Evolutionary conservation across 2,329 filamentous ascomycete genomes (phyloP), one percentile per base, ranked within the genome.

Genomic region (Pseudopithomyces maydicus): DNA sequence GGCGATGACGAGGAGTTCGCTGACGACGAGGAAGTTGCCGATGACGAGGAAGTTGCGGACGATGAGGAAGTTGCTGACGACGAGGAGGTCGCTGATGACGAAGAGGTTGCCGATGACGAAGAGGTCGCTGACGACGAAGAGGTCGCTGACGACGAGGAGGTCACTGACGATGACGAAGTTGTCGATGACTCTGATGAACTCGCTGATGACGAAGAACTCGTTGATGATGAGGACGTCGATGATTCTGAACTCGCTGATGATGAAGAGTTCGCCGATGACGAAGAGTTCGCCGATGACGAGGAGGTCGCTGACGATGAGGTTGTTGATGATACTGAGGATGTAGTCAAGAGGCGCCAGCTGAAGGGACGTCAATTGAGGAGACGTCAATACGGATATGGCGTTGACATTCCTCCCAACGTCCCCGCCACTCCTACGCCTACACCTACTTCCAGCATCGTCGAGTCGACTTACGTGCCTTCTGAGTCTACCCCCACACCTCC

Each of bases 381-480:
- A 38, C 48, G 48, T 42, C 33, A 51, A 17, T 51, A 51, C n/a
- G 48, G 48, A 42, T 51, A 51, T 33, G 48, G 48, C 17, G 48
- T 51, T 19, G 48, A 26, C 38, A 51, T 51, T 22, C 48, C 48
- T 7, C 48, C 48, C 7, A 42, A 51, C 36, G 42, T 38, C 11
- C n/a, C 26, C 8, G 51, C 33, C 19, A 44, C 51, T 29, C 42
- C 42, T 20, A 54, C 43, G 2, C 52, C 43, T 47, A 52, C 14
- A 15, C 19, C 48, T 23, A 29, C 47, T 41, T 19, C 47, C 41
- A 43, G 10, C 41, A 12, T 26, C 15, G 11, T 23, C 11, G 36
- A 32, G 20, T 46, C 43, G 6, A 54, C 35, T 19, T 47, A 29
- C n/a, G 22, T 32, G 1, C 43, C 42, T 22, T 32, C 14, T 17